These are phyloP conservation scores for Platanthera guangdongensis DNA, from an alignment of 106 monocot genomes.

Conservation along the genomic window DNA sequence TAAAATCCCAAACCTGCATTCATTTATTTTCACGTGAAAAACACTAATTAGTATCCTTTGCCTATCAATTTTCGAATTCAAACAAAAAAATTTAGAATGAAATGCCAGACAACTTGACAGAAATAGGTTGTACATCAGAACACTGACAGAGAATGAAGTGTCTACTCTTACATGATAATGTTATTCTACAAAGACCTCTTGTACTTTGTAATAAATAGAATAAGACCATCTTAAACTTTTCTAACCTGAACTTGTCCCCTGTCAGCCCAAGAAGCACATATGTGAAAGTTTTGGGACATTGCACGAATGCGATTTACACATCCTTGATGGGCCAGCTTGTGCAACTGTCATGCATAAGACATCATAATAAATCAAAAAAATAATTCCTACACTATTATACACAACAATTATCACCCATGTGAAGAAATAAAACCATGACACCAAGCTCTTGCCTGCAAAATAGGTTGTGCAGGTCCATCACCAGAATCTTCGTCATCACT, in stretches of 20 bases:
- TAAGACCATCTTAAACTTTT: not conserved
- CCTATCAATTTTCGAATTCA: not conserved
- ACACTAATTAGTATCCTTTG: not conserved
- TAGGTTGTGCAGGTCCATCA: conserved; percentile 43
- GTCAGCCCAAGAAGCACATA: conserved; percentile 89
- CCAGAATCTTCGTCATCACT: conserved; percentile 55
- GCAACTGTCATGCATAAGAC: conserved; percentile 35
- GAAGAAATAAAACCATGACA: not conserved
- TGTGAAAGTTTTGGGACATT: conserved; percentile 74
- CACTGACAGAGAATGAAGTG: too few species aligned
- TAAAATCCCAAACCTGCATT: conserved; percentile 85
- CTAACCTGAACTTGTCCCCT: conserved; percentile 79
- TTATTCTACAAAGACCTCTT: not conserved
- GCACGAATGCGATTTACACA: conserved; percentile 81
- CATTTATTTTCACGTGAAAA: not conserved
- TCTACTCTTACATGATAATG: not conserved
- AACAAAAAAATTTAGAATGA: not conserved
- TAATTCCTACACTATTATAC: not conserved
- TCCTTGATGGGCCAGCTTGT: conserved; percentile 86
- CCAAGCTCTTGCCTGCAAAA: conserved; percentile 37
- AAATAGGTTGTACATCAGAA: not conserved
- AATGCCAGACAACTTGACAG: not conserved
- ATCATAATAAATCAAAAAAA: not conserved
- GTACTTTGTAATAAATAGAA: too few species aligned
- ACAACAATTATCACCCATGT: not conserved